Evolutionary conservation across 768 basidiomycete genomes (phyloP), one percentile per base, ranked within the genome.

Genomic region (Mycena leptocephala): DNA sequence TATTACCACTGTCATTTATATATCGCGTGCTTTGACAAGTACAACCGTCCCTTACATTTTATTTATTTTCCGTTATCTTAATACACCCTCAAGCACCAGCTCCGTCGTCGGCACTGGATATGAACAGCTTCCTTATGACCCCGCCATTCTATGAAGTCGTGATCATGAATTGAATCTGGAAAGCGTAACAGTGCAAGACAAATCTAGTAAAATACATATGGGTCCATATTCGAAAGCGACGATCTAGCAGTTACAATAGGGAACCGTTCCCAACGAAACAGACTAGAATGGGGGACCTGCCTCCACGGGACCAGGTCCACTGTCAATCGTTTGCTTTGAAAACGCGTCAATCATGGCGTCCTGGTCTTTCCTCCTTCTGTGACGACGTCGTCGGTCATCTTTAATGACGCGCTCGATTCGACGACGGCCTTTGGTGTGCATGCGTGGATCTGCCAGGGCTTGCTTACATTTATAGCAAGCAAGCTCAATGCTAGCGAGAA

Each of bases 311-410:
- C 77, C 76, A 41, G 80, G 70, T 51, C 86, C 88, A 35, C 77
- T 83, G 58, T 79, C 82, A 72, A 91, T 78, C 66, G 88, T 87
- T 80, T 90, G 89, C 74, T 84, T 92, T 51, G 94, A 92, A 81
- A 96, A 96, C 8, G 94, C 93, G 81, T 94, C 93, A 73, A 96
- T 88, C 90, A 96, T 92, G 30, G 93, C 88, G 69, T 96, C 95
- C 80, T 95, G 94, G 80, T 96, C 95, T 82, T 94, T 95, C 79
- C 95, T 93, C 70, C 95, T 89, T 80, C 90, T 94, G 84, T 96
- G 95, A 78, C 95, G 90, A 84, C 90, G 92, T 79, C 95, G 90
- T 77, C 95, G 89, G 86, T 96, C 95, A 59, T 96, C 95, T 82
- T 95, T 95, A 82, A 96, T 95, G n/a, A 94, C 86, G 37, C 94